Evolutionary conservation across 306 rosid genomes (phyloP), one percentile per base, ranked within the genome.

Genomic region (Cercis canadensis): DNA sequence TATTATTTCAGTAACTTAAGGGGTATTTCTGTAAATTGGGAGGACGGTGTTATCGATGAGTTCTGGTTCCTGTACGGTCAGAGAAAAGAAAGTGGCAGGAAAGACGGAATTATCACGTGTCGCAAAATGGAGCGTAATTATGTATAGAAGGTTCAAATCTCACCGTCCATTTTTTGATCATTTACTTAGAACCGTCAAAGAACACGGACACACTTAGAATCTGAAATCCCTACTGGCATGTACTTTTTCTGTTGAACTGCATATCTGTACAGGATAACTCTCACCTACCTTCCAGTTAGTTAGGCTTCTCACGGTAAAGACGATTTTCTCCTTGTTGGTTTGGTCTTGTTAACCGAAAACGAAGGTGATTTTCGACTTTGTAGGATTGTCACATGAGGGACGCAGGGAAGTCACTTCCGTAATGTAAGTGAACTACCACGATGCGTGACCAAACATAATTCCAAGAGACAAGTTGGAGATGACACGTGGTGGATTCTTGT

Each of bases 281-380:
- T 57, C 74, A 71, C 83, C 83, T 47, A 87, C 92, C 87, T 69
- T 79, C 64, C 69, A 65, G 88, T 88, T 86, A 78, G 92, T 86
- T 84, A 82, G 69, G 37, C 43, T 32, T 14, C 6, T 7, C 4
- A 0, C 0, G 0, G 3, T 66, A 79, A 69, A 54, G 78, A 83
- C 96, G 16, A 6, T 0, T 29, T 19, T 77, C 7, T 44, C 92
- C 86, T 56, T 13, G 14, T 6, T 69, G 69, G 73, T 84, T 39
- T 0, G 6, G 12, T 2, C 0, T 7, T 0, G 8, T 39, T 40
- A 0, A 0, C 10, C 3, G 5, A 0, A 19, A 6, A 0, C 0
- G 2, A 44, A 58, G 87, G 92, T 70, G 2, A 33, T 21, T 56
- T 41, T 1, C 1, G 96, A 75, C 75, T 51, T 75, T 74, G n/a